phyloP scores from a whole-genome alignment of 192 early-diverging fungal species.

The Backusella westeae region DNA sequence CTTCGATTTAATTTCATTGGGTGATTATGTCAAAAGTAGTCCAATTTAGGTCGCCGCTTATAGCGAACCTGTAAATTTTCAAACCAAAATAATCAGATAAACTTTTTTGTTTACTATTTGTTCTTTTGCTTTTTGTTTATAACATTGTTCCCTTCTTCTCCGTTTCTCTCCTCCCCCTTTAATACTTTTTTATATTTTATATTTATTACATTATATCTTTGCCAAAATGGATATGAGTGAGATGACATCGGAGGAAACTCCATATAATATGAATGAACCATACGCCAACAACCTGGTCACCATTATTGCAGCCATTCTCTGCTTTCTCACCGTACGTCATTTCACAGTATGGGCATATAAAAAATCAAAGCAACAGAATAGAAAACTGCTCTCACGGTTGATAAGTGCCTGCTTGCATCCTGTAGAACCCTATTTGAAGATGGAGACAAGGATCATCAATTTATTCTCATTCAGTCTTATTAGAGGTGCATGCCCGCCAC shows the following conservation, averaged over 20 bases:
- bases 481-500: slow-evolving; percentile 32
- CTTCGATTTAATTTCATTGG: background rate
- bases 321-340: background rate
- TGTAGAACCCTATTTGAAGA: background rate
- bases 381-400: background rate
- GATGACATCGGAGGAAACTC: slow-evolving; percentile 1
- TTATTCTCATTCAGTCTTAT: slow-evolving; percentile 39
- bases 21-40: slow-evolving; percentile 1
- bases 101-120: background rate
- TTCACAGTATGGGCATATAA: background rate
- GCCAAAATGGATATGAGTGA: background rate
- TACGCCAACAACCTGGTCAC: background rate
- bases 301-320: background rate
- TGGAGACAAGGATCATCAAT: slow-evolving; percentile 41
- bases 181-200: background rate
- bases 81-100: background rate
- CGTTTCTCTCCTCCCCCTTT: background rate
- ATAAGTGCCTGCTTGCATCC: background rate
- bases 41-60: background rate
- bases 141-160: background rate
- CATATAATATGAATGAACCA: slow-evolving; percentile 1
- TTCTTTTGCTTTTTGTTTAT: background rate
- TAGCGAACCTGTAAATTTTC: background rate
- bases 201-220: background rate
- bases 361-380: background rate